Percentiles rank a stretch among this genome's conserved stretches.
phyloP scores from a whole-genome alignment of 768 basidiomycete genomes.

The Tephrocybe sp. region DNA sequence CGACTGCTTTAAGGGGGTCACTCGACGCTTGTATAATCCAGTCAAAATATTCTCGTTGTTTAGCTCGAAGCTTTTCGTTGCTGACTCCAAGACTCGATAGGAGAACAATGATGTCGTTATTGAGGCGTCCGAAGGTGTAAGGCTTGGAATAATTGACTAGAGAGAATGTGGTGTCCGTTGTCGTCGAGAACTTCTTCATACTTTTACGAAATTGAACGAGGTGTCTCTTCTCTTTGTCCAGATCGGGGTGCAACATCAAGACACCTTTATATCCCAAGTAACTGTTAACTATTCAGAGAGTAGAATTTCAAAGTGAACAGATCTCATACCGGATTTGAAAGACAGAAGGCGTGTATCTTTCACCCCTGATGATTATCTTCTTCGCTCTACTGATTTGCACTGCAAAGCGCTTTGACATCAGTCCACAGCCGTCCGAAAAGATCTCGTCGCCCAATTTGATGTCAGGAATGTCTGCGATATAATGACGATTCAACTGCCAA shows the following conservation, averaged over 20 bases:
- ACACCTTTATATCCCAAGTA: conserved; percentile 77
- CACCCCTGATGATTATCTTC: conserved; percentile 52
- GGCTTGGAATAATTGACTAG: conserved; percentile 66
- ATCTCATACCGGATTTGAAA: conserved; percentile 57
- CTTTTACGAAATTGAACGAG: conserved; percentile 62
- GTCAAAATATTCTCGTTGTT: conserved; percentile 57
- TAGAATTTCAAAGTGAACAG: not conserved
- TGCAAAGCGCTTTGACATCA: conserved; percentile 55
- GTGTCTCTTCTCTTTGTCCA: conserved; percentile 46
- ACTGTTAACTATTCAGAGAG: conserved; percentile 27
- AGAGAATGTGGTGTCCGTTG: conserved; percentile 59
- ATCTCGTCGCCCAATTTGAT: conserved; percentile 55
- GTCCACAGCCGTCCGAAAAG: conserved; percentile 71
- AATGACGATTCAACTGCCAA: conserved; percentile 48
- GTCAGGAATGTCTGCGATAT: conserved; percentile 56
- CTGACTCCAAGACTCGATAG: conserved; percentile 63
- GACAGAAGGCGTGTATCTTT: conserved; percentile 59
- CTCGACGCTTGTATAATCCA: conserved; percentile 55
- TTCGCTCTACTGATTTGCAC: conserved; percentile 53
- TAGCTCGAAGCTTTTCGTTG: conserved; percentile 50
- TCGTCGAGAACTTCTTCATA: conserved; percentile 69
- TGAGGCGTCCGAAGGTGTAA: conserved; percentile 64
- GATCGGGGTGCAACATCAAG: conserved; percentile 62
- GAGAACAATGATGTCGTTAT: conserved; percentile 70
- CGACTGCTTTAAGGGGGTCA: conserved; percentile 50